Conservation (phyloP, 164 flowering plant genomes). For the Liquidambar formosana region DNA sequence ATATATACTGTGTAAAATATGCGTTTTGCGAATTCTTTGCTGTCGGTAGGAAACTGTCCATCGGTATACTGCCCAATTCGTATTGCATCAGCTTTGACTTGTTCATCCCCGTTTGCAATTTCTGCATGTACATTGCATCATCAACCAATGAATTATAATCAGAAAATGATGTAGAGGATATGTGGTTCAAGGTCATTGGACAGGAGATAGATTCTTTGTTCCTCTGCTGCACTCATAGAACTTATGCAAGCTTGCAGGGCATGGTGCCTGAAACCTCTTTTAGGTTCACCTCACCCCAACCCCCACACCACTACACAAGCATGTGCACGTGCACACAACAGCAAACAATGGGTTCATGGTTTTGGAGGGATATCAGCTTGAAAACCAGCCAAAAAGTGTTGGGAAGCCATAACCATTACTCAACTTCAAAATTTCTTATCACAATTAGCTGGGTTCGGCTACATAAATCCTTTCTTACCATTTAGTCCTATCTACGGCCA, state of each 20-base stretch:
- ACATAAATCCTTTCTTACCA: not conserved
- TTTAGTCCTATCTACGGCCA: not conserved
- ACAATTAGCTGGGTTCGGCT: not conserved
- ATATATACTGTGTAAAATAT: constrained; percentile 88
- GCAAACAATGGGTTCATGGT: not conserved
- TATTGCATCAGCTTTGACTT: constrained; percentile 95
- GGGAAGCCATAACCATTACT: not conserved
- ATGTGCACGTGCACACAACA: not conserved
- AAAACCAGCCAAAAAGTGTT: not conserved
- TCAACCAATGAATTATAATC: constrained; percentile 11
- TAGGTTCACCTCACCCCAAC: not conserved
- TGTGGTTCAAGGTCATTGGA: not conserved
- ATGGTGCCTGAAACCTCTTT: not conserved
- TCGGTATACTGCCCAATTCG: constrained; percentile 78
- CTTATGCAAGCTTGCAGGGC: not conserved
- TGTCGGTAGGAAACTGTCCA: constrained; percentile 84
- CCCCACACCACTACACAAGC: not conserved
- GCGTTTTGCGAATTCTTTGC: constrained; percentile 93
- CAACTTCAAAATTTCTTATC: not conserved
- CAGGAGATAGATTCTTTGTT: not conserved
- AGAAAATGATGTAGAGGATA: constrained; percentile 14
- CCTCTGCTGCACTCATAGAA: not conserved
- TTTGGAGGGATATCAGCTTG: not conserved
- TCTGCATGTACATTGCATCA: constrained; percentile 44
- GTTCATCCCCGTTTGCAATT: constrained; percentile 79